phyloP scores from a whole-genome alignment of 2,329 filamentous ascomycete species.

The Colletotrichum caudatum region DNA sequence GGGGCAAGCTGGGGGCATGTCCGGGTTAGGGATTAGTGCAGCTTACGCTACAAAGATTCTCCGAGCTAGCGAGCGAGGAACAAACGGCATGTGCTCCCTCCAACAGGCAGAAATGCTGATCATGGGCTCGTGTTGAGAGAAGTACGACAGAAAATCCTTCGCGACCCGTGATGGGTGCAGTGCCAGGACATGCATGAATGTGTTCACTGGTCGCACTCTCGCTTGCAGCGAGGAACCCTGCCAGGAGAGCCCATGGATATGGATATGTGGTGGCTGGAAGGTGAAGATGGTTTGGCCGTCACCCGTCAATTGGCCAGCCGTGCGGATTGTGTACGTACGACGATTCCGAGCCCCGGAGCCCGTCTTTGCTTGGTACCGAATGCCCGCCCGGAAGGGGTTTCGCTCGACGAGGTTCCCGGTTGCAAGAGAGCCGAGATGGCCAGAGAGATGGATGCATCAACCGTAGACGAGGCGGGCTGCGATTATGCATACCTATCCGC shows the following conservation, averaged over 20 bases:
- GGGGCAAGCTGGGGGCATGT: background rate
- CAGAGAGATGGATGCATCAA: background rate
- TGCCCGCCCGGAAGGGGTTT: background rate
- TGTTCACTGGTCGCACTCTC: background rate
- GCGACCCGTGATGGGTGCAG: background rate
- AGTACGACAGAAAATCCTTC: background rate
- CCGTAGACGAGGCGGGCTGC: background rate
- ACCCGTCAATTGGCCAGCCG: background rate
- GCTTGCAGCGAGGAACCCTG: slow-evolving; percentile 13
- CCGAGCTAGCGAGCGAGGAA: background rate
- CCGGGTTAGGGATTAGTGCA: background rate
- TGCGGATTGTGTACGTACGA: background rate
- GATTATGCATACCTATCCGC: background rate
- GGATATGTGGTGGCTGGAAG: slow-evolving; percentile 6
- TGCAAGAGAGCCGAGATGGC: slow-evolving; percentile 6
- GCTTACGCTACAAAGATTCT: background rate
- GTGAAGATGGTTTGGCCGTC: background rate
- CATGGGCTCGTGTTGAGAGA: slow-evolving; percentile 24
- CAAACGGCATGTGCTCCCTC: background rate
- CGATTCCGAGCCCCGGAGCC: slow-evolving; percentile 11
- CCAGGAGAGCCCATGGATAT: background rate
- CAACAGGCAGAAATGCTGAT: slow-evolving; percentile 18
- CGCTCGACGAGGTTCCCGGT: slow-evolving; percentile 7
- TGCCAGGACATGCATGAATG: slow-evolving; percentile 21
- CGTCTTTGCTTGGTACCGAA: background rate